A percentile compares a stretch with the other conserved stretches of the same genome.
Conservation (phyloP, 2,329 filamentous ascomycete species). For the Venturia oleaginea region DNA sequence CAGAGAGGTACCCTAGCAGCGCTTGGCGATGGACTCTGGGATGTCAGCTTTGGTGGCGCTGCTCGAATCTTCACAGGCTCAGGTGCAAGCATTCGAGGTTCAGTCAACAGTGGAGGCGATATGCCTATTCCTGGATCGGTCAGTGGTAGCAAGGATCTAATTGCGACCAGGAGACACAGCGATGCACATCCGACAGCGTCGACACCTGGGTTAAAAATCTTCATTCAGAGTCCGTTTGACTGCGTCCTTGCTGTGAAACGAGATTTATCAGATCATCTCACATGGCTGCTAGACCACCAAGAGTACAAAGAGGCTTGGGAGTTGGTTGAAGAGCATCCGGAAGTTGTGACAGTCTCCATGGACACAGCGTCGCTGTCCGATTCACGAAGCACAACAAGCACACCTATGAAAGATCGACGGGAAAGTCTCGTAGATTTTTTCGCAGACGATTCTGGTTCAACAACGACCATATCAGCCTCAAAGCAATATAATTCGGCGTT, state of each 20-base stretch:
- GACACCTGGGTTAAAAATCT: conserved; percentile 64
- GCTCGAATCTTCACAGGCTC: conserved; percentile 84
- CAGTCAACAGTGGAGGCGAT: conserved; percentile 32
- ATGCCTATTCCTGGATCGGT: conserved; percentile 26
- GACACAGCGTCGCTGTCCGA: background rate
- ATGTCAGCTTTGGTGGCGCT: conserved; percentile 72
- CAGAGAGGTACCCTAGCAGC: conserved; percentile 69
- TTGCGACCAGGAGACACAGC: conserved; percentile 18
- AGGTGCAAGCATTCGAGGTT: conserved; percentile 59
- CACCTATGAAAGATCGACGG: conserved; percentile 32
- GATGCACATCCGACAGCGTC: conserved; percentile 39
- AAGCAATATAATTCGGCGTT: conserved; percentile 54
- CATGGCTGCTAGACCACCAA: conserved; percentile 74
- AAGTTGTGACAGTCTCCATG: conserved; percentile 40
- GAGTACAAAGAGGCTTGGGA: conserved; percentile 83
- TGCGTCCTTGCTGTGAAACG: conserved; percentile 87
- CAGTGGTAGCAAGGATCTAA: conserved; percentile 23
- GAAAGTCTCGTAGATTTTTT: conserved; percentile 57
- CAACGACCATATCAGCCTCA: conserved; percentile 53
- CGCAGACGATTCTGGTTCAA: conserved; percentile 55
- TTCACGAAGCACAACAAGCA: conserved; percentile 20
- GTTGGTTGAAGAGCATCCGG: conserved; percentile 78
- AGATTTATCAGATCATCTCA: conserved; percentile 74
- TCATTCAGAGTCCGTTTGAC: conserved; percentile 93
- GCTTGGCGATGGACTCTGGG: conserved; percentile 73